Conservation (phyloP, 306 rosid species). For the Cicer chorassanicum region DNA sequence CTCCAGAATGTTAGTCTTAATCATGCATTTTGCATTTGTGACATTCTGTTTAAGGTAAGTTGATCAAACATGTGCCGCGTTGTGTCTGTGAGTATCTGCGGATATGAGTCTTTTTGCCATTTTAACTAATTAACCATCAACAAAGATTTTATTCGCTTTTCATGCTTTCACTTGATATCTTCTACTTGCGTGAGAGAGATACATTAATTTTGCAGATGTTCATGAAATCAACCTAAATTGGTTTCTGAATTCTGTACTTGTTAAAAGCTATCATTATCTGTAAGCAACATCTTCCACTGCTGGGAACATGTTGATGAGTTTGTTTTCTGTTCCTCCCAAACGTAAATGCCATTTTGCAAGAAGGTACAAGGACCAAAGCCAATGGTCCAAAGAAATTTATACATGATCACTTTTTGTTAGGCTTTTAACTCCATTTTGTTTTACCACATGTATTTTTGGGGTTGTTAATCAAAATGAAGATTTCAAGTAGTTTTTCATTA, state of each 20-base stretch:
- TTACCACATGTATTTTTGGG: neutral
- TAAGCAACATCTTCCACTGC: neutral
- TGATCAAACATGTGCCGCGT: no score
- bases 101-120: no score
- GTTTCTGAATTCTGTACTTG: neutral
- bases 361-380: neutral
- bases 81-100: no score
- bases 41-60: no score
- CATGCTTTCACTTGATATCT: neutral
- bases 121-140: no score
- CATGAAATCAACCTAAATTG: neutral
- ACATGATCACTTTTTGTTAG: neutral
- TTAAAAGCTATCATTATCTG: neutral
- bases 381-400: neutral
- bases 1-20: neutral
- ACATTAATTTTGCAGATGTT: neutral
- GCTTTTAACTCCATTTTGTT: neutral
- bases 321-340: slow-evolving; percentile 14
- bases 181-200: neutral
- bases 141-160: no score
- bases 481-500: neutral
- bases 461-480: neutral
- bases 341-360: slow-evolving; percentile 4
- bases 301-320: slow-evolving; percentile 10
- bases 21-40: slow-evolving; percentile 5